Conservation (phyloP, 805 yeast genomes). For the Pichia heedii region DNA sequence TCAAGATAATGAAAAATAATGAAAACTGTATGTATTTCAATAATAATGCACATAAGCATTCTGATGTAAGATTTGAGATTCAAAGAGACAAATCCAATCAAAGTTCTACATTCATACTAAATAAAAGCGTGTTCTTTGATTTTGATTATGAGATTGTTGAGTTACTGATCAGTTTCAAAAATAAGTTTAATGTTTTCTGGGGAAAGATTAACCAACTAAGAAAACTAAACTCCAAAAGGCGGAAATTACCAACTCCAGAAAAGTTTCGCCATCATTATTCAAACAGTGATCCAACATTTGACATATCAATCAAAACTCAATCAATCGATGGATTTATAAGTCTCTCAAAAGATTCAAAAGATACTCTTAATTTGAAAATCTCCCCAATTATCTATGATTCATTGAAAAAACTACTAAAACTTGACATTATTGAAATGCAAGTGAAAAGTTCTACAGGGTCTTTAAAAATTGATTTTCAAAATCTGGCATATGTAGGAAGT, state of each 20-base stretch:
- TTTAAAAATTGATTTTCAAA: slow-evolving; percentile 7
- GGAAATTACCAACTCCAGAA: no score
- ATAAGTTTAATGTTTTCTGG: slow-evolving; percentile 12
- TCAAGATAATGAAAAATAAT: slow-evolving; percentile 22
- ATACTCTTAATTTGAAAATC: not conserved
- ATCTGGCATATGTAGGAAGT: not conserved
- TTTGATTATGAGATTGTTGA: slow-evolving; percentile 11
- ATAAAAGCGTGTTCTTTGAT: slow-evolving; percentile 31
- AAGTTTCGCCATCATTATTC: no score
- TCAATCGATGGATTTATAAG: slow-evolving; percentile 1
- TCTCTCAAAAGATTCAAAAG: not conserved
- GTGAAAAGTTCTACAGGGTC: not conserved
- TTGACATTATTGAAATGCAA: not conserved
- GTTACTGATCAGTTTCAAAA: slow-evolving; percentile 8
- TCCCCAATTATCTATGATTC: slow-evolving; percentile 3
- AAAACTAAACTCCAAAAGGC: not conserved
- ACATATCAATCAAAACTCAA: not conserved
- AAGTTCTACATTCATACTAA: slow-evolving; percentile 31
- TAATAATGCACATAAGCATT: slow-evolving; percentile 21
- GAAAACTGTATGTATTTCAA: slow-evolving; percentile 22
- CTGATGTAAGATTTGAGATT: slow-evolving; percentile 48
- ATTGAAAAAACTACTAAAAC: not conserved
- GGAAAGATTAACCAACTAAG: slow-evolving; percentile 1
- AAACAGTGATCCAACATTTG: not conserved
- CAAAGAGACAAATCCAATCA: slow-evolving; percentile 22